A percentile compares a stretch with the other conserved stretches of the same genome.
phyloP scores from a whole-genome alignment of 1,139 yeast genomes.

The Pneumocystis murina region DNA sequence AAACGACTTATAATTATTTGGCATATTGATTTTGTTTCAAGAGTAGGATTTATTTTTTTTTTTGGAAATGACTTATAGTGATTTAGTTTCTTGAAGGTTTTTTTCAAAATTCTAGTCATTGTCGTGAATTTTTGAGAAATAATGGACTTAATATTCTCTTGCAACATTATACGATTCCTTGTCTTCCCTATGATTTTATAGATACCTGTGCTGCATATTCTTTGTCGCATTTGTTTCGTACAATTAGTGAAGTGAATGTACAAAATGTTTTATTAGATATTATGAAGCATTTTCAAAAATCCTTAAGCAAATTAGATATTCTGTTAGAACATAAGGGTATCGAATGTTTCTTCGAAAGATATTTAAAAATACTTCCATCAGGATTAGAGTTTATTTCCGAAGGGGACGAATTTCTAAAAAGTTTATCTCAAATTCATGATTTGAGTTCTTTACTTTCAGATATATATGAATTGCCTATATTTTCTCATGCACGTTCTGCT shows the following conservation, averaged over 20 bases:
- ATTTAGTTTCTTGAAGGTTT: slow-evolving; percentile 22
- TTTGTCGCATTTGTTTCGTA: slow-evolving; percentile 16
- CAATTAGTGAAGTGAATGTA: slow-evolving; percentile 12
- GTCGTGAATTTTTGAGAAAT: slow-evolving; percentile 23
- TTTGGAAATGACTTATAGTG: neutral
- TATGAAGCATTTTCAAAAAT: slow-evolving; percentile 5
- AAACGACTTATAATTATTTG: slow-evolving; percentile 4
- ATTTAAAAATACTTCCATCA: neutral
- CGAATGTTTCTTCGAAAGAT: slow-evolving; percentile 11
- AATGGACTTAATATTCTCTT: slow-evolving; percentile 21
- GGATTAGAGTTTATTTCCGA: neutral
- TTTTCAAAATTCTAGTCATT: slow-evolving; percentile 22
- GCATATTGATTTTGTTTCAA: slow-evolving; percentile 17
- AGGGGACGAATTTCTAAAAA: slow-evolving; percentile 12
- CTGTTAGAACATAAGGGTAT: slow-evolving; percentile 4
- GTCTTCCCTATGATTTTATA: slow-evolving; percentile 26
- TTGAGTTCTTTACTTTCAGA: slow-evolving; percentile 13
- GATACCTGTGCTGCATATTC: slow-evolving; percentile 21
- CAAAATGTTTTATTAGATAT: slow-evolving; percentile 7
- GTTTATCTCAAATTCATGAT: slow-evolving; percentile 12
- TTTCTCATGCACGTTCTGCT: slow-evolving; percentile 13
- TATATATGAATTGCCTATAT: slow-evolving; percentile 13
- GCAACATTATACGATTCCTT: slow-evolving; percentile 18
- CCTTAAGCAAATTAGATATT: slow-evolving; percentile 3
- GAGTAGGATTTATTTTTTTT: slow-evolving; percentile 2